Percentiles rank a stretch among this genome's conserved stretches.
Evolutionary conservation across 176 grass and related monocot genomes (phyloP).

Genomic region (Avena eriantha): DNA sequence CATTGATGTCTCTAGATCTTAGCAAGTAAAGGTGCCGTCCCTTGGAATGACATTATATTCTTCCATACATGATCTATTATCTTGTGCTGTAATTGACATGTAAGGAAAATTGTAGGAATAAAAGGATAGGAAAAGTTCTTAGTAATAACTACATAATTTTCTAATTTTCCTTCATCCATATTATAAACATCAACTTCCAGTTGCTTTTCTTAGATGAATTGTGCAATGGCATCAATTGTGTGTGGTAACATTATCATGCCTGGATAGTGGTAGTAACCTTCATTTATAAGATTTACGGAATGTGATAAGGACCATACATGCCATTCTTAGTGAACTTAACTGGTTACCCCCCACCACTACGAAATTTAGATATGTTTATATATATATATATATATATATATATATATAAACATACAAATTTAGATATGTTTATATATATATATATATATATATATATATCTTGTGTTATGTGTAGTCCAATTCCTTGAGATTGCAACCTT

Average conservation of each 20-base stretch:
- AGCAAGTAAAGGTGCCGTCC: conserved; percentile 47
- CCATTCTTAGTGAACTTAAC: conserved; percentile 19
- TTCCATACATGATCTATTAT: conserved; percentile 23
- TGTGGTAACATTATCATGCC: background rate
- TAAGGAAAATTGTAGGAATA: conserved; percentile 15
- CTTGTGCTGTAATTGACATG: conserved; percentile 14
- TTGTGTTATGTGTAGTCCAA: conserved; percentile 1
- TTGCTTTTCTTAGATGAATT: background rate
- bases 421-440: no score
- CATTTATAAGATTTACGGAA: conserved; percentile 10
- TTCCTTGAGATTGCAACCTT: no score
- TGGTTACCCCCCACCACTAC: background rate
- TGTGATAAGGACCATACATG: conserved; percentile 17
- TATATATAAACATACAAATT: no score
- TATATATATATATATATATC: no score
- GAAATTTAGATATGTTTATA: background rate
- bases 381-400: background rate
- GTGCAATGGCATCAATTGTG: background rate
- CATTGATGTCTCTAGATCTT: conserved; percentile 82
- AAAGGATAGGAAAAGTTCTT: conserved; percentile 12
- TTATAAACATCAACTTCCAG: conserved; percentile 17
- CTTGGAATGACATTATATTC: conserved; percentile 26
- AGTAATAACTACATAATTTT: conserved; percentile 2
- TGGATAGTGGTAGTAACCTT: conserved; percentile 11
- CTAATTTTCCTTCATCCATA: conserved; percentile 27